Base-by-base conservation (phyloP, 2,329 filamentous ascomycete species). In the Ophiostoma novo-ulmi region DNA sequence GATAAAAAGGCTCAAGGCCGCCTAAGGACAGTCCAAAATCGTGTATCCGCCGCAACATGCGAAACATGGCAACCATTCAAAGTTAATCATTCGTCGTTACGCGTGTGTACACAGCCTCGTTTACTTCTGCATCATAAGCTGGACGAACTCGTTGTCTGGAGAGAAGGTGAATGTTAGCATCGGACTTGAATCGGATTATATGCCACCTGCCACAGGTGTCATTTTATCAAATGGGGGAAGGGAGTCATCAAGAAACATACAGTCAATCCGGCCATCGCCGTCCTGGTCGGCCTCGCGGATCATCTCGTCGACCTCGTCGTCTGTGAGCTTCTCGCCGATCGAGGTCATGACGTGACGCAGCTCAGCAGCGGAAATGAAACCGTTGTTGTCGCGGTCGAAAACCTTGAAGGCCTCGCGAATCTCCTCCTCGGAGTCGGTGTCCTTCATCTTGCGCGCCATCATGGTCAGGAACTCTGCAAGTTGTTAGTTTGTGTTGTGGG, bases 71-170 rank as follows among this genome's bases (percentile, higher is more conserved):
- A 63, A 63, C 69, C 70, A 63, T 69, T 44, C 61, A 65, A 31
- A 64, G 63, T 65, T 67, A 41, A 64, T 69, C 70, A 67, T 70
- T 67, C 22, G 68, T 69, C 70, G 52, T 69, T 36, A 63, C 39
- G 63, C 58, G 68, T 39, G 44, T n/a, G 36, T 26, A 14, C 36
- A 38, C 48, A 41, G 35, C 41, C 68, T 35, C 48, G 68, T 70
- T 85, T 92, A 94, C 86, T 94, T 94, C 87, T 95, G 92, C 92
- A 95, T 94, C 92, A 95, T 95, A 79, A 95, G 89, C 84, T 95
- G 92, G 77, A 95, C 92, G 79, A 95, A 95, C 82, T 95, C 92
- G 85, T 94, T 94, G 84, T 94, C 91, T 94, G 76, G 35, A 20
- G n/a, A 13, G 39, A 5, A 3, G 17, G 55, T 13, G 38, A 13